Percentiles rank a stretch among this genome's conserved stretches.
phyloP scores from a whole-genome alignment of 257 asterid species.

The Nicotiana undulata region DNA sequence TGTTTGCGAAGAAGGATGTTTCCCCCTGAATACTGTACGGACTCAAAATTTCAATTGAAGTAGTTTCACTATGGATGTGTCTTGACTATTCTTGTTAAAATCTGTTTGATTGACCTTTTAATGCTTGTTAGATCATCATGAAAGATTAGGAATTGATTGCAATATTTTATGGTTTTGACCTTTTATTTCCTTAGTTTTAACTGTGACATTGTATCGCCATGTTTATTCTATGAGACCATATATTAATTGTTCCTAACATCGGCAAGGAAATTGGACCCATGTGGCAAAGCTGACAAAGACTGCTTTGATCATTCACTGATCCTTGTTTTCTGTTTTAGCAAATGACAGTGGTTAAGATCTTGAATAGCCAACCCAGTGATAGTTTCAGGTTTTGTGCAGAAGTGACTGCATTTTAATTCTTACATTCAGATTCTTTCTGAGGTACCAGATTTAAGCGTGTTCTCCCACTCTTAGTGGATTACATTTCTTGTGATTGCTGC shows the following conservation, averaged over 20 bases:
- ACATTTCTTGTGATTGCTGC: not conserved
- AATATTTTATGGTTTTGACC: not conserved
- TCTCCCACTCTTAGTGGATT: not conserved
- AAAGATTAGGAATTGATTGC: constrained; percentile 1
- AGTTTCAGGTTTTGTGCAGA: not conserved
- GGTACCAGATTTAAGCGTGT: not conserved
- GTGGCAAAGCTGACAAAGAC: not conserved
- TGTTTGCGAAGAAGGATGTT: not conserved
- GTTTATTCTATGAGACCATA: not conserved
- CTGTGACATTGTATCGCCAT: not conserved
- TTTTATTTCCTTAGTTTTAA: not conserved
- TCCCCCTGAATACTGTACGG: not conserved
- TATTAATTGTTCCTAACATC: not conserved
- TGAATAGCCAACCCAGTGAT: not conserved
- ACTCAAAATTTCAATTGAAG: not conserved
- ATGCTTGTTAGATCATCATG: not conserved
- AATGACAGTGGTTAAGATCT: too few species aligned
- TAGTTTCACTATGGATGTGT: not conserved
- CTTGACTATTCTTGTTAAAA: not conserved
- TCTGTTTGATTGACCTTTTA: not conserved
- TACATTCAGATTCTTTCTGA: not conserved
- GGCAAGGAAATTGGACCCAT: not conserved
- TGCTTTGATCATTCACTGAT: not conserved
- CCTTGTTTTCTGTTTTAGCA: not conserved
- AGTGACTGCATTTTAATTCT: not conserved